These are phyloP conservation scores for Lathyrus aphaca DNA, from an alignment of 306 rosid species.

Conservation along the genomic window DNA sequence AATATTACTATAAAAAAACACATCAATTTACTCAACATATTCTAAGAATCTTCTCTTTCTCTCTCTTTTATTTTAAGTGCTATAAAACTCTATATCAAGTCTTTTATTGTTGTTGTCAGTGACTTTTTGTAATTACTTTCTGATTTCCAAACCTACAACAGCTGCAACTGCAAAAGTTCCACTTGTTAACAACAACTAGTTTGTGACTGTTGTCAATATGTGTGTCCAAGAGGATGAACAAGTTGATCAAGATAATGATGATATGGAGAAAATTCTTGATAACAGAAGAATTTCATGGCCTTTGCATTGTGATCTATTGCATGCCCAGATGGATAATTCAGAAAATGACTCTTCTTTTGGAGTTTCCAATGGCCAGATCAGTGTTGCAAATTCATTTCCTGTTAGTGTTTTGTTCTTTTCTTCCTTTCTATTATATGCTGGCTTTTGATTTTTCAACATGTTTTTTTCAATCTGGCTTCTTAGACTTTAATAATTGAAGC, in stretches of 20 bases:
- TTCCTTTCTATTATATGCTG: neutral
- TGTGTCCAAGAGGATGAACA: constrained; percentile 75
- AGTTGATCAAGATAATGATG: constrained; percentile 46
- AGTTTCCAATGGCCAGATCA: constrained; percentile 44
- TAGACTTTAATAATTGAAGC: neutral
- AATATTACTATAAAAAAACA: constrained; percentile 23
- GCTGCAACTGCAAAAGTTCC: constrained; percentile 38
- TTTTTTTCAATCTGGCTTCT: neutral
- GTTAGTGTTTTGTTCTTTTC: constrained; percentile 42
- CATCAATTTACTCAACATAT: constrained; percentile 50
- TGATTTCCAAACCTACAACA: constrained; percentile 37
- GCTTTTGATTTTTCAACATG: constrained; percentile 8
- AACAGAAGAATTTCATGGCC: constrained; percentile 55
- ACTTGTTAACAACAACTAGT: constrained; percentile 27
- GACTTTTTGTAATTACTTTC: neutral
- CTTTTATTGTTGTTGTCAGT: neutral
- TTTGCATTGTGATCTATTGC: constrained; percentile 63
- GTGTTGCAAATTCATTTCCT: constrained; percentile 58
- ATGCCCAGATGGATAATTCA: constrained; percentile 55
- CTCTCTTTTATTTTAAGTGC: constrained; percentile 33
- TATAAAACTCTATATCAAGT: constrained; percentile 21
- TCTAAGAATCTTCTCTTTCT: constrained; percentile 66
- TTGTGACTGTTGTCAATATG: constrained; percentile 51
- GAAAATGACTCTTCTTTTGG: constrained; percentile 45
- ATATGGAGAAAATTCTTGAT: constrained; percentile 44